Conservation (phyloP, 495 filamentous ascomycete genomes). For the Geoglossum glabrum region DNA sequence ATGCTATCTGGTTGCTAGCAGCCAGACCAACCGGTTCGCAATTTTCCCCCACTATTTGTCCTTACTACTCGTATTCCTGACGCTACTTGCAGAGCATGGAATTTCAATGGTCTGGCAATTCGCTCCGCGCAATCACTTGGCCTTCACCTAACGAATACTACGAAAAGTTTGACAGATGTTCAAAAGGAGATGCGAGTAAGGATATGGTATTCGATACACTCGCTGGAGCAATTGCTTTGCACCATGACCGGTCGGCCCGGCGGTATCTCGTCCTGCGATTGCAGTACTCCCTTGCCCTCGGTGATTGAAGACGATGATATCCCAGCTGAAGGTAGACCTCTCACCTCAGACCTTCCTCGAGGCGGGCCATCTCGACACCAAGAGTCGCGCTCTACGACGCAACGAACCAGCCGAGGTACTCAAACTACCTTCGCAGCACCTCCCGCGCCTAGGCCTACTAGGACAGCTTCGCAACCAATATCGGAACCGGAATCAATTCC, state of each 20-base stretch:
- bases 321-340: conserved; percentile 13
- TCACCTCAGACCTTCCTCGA: neutral
- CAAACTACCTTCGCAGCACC: neutral
- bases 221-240: conserved; percentile 34
- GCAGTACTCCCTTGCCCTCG: conserved; percentile 33
- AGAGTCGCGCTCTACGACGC: neutral
- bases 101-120: conserved; percentile 33
- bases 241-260: conserved; percentile 40
- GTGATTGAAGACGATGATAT: conserved; percentile 35
- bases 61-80: neutral
- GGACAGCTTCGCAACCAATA: neutral
- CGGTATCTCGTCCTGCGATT: conserved; percentile 31
- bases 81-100: conserved; percentile 32
- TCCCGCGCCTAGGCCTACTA: neutral
- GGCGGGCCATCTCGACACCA: neutral
- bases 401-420: neutral
- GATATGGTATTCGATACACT: conserved; percentile 41
- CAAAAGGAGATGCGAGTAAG: conserved; percentile 36
- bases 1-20: conserved; percentile 36
- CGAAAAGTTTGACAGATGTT: conserved; percentile 23
- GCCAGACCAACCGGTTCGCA: conserved; percentile 39
- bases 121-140: conserved; percentile 37
- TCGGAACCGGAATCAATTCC: neutral
- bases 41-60: neutral
- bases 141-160: conserved; percentile 36